Evolutionary conservation across 805 yeast species (phyloP).

Genomic region (Cyberlindnera suaveolens): DNA sequence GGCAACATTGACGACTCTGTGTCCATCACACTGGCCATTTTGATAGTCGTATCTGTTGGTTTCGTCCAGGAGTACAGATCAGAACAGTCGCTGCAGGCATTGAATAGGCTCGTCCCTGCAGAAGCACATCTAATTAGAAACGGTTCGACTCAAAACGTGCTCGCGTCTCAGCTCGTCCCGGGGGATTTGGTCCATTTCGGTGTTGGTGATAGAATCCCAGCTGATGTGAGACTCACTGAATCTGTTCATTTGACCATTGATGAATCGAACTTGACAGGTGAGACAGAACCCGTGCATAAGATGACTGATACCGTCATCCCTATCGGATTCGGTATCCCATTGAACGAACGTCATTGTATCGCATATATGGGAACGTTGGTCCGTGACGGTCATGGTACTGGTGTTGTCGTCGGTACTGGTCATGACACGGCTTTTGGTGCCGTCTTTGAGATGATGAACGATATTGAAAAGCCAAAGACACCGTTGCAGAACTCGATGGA

Average conservation of each 20-base stretch:
- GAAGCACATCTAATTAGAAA: conserved; percentile 86
- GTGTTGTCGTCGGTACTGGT: conserved; percentile 90
- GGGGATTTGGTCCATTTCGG: conserved; percentile 89
- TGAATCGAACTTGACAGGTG: conserved; percentile 95
- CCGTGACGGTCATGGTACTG: conserved; percentile 91
- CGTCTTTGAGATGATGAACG: conserved; percentile 92
- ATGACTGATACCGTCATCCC: conserved; percentile 37
- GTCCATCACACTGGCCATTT: conserved; percentile 86
- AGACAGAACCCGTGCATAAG: conserved; percentile 81
- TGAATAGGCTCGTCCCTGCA: conserved; percentile 93
- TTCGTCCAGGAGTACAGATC: conserved; percentile 96
- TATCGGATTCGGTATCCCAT: conserved; percentile 36
- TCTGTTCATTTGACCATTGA: conserved; percentile 81
- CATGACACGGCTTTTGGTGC: conserved; percentile 87
- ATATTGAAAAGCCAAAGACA: conserved; percentile 95
- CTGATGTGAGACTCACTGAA: conserved; percentile 78
- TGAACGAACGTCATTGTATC: conserved; percentile 66
- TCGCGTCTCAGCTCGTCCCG: conserved; percentile 87
- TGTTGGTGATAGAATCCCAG: conserved; percentile 96
- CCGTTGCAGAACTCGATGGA: conserved; percentile 96
- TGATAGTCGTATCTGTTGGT: conserved; percentile 94
- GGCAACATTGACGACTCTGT: conserved; percentile 96
- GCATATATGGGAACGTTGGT: conserved; percentile 98
- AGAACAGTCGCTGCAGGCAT: conserved; percentile 89
- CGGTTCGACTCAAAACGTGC: conserved; percentile 69